Base-by-base conservation (phyloP, 2,329 filamentous ascomycete genomes). In the Clathrospora elynae region DNA sequence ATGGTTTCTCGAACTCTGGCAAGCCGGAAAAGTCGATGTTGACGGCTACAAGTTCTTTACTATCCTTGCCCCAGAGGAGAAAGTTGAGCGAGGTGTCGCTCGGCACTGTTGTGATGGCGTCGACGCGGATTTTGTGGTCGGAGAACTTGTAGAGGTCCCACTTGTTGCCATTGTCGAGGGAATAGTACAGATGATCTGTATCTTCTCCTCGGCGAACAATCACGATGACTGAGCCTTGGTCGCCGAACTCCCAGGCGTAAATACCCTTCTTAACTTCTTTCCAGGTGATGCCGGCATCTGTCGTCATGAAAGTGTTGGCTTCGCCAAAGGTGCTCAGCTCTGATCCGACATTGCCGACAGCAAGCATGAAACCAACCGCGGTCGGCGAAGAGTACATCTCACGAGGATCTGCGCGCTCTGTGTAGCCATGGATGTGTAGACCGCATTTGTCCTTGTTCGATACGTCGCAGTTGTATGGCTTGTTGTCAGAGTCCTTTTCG, bases 231-330 rank as follows among this genome's bases (percentile, higher is more conserved):
- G 90, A 93, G 18, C 93, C 93, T 68, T 96, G 90, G 60, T 99
- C 95, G 45, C 93, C 95, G 66, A 90, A 96, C 62, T 95, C 89
- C 90, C 90, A 99, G 62, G 87, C 86, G 77, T 90, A 96, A 23
- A 80, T 81, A 5, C 93, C 95, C 71, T 95, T 91, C 73, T 88
- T 92, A 49, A 92, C 84, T 45, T 85, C 82, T 53, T 79, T 84
- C 93, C 93, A 99, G 25, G 76, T 88, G 36, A 97, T 79, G 41
- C 95, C 95, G n/a, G 87, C 93, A 67, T 99, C 91, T 1, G 80
- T 79, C 8, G 90, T 95, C 76, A 97, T 86, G 73, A 92, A 99
- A 0, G 92, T 97, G 64, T 93, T 86, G 10, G 86, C 87, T 11
- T 92, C 83, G 38, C 86, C 83, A 50, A 83, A 78, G 18, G 78